Base-by-base conservation (phyloP, 164 flowering plant species). In the Aristolochia contorta region DNA sequence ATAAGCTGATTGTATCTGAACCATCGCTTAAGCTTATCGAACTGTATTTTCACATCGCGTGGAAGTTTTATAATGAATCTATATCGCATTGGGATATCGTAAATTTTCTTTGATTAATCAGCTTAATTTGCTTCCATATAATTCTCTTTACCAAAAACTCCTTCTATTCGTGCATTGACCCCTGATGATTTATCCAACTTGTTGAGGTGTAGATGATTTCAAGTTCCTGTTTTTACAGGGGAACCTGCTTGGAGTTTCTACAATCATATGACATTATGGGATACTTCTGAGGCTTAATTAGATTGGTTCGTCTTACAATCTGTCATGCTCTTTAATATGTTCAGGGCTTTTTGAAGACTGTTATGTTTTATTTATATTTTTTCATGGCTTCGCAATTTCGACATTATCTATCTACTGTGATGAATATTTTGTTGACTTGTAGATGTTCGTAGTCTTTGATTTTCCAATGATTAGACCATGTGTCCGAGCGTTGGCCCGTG, bases 1-100 rank as follows among this genome's bases (percentile, higher is more conserved):
- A 87, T 14, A 82, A 84, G 89, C 90, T 84, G 84, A 76, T 65
- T 47, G 23, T 65, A 0, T 67, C 95, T 87, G 97, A 87, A 92
- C 87, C 57, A 32, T 37, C 37, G 0, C 1, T 30, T 24, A 12
- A 1, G n/a, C 12, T 21, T 3, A 1, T 16, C 20, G 12, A 3
- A 4, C 30, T 46, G 9, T 15, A 15, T 18, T 24, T 8, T 16
- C 18, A 48, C 18, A n/a, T 3, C 6, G 2, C 23, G 12, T 52
- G 20, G 12, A 12, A 27, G 30, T 3, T 12, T 25, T 49, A 2
- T 27, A 16, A n/a, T 27, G 30, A 2, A 2, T 2, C 2, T 2
- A 27, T 27, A 27, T 27, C 30, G 3, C 30, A 27, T n/a, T n/a
- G n/a, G n/a, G n/a, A n/a, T n/a, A n/a, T n/a, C n/a, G n/a, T n/a